These are phyloP conservation scores for Hyaloscypha finlandica DNA, from an alignment of 495 filamentous ascomycete genomes.

Conservation along the genomic window DNA sequence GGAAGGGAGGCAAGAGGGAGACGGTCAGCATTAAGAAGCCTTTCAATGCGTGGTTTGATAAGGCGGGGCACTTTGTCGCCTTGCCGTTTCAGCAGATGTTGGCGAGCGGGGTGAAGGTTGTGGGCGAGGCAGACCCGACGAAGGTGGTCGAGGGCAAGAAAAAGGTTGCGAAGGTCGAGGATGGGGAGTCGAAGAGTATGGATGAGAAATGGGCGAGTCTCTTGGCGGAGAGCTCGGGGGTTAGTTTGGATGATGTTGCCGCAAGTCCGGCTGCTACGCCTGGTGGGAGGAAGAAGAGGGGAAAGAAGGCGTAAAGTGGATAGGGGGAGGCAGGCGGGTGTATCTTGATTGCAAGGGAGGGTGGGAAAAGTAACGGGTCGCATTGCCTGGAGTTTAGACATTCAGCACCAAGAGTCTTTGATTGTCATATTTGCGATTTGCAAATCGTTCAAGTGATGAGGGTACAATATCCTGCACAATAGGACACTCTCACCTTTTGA, in stretches of 20 bases:
- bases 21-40: conserved; percentile 58
- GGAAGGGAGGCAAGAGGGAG: conserved; percentile 20
- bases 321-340: neutral
- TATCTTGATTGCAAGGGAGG: neutral
- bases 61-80: conserved; percentile 76
- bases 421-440: neutral
- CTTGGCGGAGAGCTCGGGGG: conserved; percentile 30
- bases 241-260: conserved; percentile 7
- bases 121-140: conserved; percentile 69
- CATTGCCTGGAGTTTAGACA: conserved; percentile 10
- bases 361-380: conserved; percentile 8
- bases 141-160: conserved; percentile 37
- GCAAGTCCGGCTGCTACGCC: conserved; percentile 19
- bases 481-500: too few relatives aligned
- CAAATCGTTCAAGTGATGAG: neutral
- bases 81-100: conserved; percentile 84
- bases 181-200: conserved; percentile 16
- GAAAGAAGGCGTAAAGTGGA: conserved; percentile 27
- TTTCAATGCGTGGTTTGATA: conserved; percentile 87
- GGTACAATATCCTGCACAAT: neutral
- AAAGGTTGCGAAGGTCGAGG: conserved; percentile 16
- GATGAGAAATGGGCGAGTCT: conserved; percentile 33
- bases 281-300: conserved; percentile 26
- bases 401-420: neutral
- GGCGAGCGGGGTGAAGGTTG: conserved; percentile 64